Evolutionary conservation across 1,284 basidiomycete genomes (phyloP), one percentile per base, ranked within the genome.

Genomic region (Marasmius sp.): DNA sequence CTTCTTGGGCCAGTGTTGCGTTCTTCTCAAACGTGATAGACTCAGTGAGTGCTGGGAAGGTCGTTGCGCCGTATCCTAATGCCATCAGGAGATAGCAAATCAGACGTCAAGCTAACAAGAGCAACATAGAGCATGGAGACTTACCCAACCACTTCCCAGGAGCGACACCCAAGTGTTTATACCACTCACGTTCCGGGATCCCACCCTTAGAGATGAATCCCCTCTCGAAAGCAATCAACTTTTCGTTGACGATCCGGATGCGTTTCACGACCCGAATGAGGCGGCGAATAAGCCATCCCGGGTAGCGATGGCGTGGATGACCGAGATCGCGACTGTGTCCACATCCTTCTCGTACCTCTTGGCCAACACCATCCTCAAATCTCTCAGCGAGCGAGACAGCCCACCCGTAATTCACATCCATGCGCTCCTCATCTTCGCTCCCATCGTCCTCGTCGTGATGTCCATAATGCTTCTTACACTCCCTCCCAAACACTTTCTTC

Each of bases 111-210:
- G 49, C 8, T 7, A 53, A 34, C 52, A 49, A 37, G 20, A 60
- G 53, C 1, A n/a, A 20, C 16, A 47, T 16, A 6, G 8, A 47
- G 1, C 45, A 77, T 82, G 66, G 66, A 27, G 27, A 27, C 27
- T 5, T 27, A 90, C 94, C 92, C 27, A 94, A 84, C 87, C 91
- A 95, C 69, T 91, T 89, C 27, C 95, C 95, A 6, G 96, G 95
- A 9, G 94, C 92, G 45, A 95, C 93, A 47, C 85, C 93, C 57
- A 97, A 81, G 75, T 96, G 92, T 71, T 82, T 78, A 59, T 80
- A 96, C 94, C 94, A 96, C 72, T 93, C 88, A 36, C 93, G 82
- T 59, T 89, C 88, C 70, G 87, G 88, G 14, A 66, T 76, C 3
- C 96, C 96, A 22, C 82, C 84, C 66, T 91, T 80, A 6, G 87